Percentiles rank a stretch among this genome's conserved stretches.
phyloP scores from a whole-genome alignment of 1,284 basidiomycete genomes.

The Fomitopsis schrenkii region DNA sequence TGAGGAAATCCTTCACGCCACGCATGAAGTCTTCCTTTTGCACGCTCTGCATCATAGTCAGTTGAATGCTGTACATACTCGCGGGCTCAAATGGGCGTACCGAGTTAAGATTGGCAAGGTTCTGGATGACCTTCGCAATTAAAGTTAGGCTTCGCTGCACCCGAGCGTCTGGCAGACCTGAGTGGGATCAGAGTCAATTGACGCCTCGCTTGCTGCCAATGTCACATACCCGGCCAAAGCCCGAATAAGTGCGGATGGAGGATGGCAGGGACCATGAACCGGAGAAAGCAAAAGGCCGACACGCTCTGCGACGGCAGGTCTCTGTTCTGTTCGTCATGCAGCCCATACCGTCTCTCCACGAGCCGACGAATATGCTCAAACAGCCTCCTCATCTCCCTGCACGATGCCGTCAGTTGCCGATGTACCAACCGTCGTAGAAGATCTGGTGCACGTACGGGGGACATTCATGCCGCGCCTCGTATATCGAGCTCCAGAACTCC shows the following conservation, averaged over 20 bases:
- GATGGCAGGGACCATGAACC: slow-evolving; percentile 81
- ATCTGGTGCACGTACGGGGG: slow-evolving; percentile 53
- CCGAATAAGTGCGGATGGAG: slow-evolving; percentile 77
- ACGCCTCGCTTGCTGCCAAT: background rate
- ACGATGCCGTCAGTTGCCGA: too few species aligned
- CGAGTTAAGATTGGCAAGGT: slow-evolving; percentile 71
- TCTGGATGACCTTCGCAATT: slow-evolving; percentile 78
- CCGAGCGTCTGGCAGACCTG: slow-evolving; percentile 59
- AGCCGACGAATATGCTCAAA: slow-evolving; percentile 70
- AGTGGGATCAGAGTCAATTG: background rate
- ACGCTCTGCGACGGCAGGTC: slow-evolving; percentile 76
- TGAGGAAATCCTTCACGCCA: slow-evolving; percentile 62
- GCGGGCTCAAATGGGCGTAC: slow-evolving; percentile 35
- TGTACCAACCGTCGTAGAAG: too few species aligned
- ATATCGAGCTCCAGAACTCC: slow-evolving; percentile 76
- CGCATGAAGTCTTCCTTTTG: slow-evolving; percentile 75
- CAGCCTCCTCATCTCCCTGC: slow-evolving; percentile 70
- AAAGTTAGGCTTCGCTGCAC: slow-evolving; percentile 73
- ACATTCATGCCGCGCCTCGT: slow-evolving; percentile 65
- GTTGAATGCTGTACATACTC: background rate
- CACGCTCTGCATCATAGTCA: slow-evolving; percentile 37
- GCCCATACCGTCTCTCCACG: slow-evolving; percentile 60
- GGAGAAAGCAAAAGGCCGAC: slow-evolving; percentile 80
- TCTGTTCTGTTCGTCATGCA: slow-evolving; percentile 38
- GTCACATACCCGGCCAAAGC: slow-evolving; percentile 56